Evolutionary conservation across 192 early-diverging fungal species (phyloP), one percentile per base, ranked within the genome.

Genomic region (Coemansia sp.): DNA sequence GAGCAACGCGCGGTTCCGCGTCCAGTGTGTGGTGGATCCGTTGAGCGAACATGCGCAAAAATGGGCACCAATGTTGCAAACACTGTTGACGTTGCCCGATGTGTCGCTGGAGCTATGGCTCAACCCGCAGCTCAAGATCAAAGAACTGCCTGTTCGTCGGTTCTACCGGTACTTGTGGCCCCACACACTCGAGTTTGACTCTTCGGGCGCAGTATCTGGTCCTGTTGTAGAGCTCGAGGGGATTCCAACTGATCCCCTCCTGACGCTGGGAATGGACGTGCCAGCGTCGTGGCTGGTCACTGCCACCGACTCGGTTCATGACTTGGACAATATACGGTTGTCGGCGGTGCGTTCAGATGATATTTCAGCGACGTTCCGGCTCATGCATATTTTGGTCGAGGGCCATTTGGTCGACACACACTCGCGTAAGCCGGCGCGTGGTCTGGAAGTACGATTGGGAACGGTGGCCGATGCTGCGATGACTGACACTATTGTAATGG

Each of bases 401-500:
- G 90, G 97, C 0, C 95, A 97, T 62, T 86, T 90, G 16, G 80
- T 87, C 12, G 95, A 99, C 49, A 68, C 81, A 2, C 75, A 74
- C 18, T 79, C 66, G 12, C 84, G 85, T 53, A 68, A 70, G n/a
- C 93, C 97, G 3, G 94, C 94, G 49, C 90, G 95, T 13, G 95
- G 95, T 0, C 83, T 93, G 11, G 94, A 99, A 71, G 92, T 96
- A 47, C 82, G 89, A 19, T 87, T 99, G 14, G 94, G 91, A 9
- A 93, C 92, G 26, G 67, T 74, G 1, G 59, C 66, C 1, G 53
- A 84, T 7, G 84, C 86, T 10, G 83, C 80, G 3, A 84, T 89
- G 41, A 87, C 89, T 1, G 97, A 96, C 64, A 99, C 95, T 4
- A 93, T 97, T 45, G 93, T 97, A 1, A 99, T 99, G 97, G 93